Evolutionary conservation across 441 rosid genomes (phyloP), one percentile per base, ranked within the genome.

Genomic region (Erysimum pusillum): DNA sequence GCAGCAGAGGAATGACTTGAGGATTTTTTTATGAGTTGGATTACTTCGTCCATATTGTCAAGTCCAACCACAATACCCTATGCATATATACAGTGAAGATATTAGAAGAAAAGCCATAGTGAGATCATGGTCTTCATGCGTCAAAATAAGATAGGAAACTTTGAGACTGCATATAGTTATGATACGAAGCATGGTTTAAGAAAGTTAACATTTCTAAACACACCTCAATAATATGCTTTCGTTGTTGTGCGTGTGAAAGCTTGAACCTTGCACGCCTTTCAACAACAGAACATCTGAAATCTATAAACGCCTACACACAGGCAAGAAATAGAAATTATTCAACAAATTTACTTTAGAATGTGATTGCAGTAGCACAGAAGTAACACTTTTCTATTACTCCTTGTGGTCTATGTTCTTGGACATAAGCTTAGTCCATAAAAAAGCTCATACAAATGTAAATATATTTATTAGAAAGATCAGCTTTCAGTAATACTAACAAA

Each of bases 161-260:
- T 25, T 25, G 28, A 25, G 28, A 25, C 28, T 25, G 28, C 28
- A 25, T 25, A 25, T 25, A 25, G 28, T 25, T 25, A 25, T 25
- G 28, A 25, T 25, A 25, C 28, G 18, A 32, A 62, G 38, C 25
- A 48, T 14, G 63, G 17, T 34, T 51, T 60, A 49, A 66, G 61
- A 65, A 72, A 31, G 15, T 10, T 13, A 70, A 31, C 49, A 77
- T 34, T 42, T 59, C 45, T 6, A 74, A 66, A 71, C 84, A 75
- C 83, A 94, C 99, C 96, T 94, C 96, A 69, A 95, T 92, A 73
- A 89, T 89, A 77, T 95, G 99, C 71, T 84, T 88, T 78, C 97
- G 91, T 14, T 91, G 88, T 63, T 87, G 89, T n/a, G 98, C 94
- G 61, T 89, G 97, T 31, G 91, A 85, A 79, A 90, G 96, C 89